Evolutionary conservation across 139 green algal genomes (phyloP), one percentile per base, ranked within the genome.

Genomic region (Pleodorina starrii): DNA sequence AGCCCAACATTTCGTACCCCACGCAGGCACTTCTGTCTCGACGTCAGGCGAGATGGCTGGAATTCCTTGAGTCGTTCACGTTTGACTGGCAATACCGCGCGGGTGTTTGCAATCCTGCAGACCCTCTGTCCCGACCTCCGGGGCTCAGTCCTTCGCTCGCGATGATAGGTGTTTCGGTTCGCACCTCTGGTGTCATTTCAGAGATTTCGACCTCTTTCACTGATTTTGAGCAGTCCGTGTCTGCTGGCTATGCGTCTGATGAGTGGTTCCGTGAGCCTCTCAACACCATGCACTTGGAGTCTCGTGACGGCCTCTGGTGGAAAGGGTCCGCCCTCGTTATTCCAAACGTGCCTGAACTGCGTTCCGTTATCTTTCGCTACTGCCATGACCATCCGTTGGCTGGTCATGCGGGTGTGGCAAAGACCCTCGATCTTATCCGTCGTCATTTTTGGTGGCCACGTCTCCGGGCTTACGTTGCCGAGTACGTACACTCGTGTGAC

Each of bases 1-100:
- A n/a, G n/a, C n/a, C n/a, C n/a, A n/a, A n/a, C n/a, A n/a, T n/a
- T n/a, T n/a, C n/a, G n/a, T n/a, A n/a, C n/a, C n/a, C n/a, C n/a
- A n/a, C n/a, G n/a, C n/a, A n/a, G n/a, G n/a, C n/a, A n/a, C n/a
- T n/a, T 40, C 38, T 76, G 19, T 46, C 35, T 76, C 69, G 69
- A 23, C 69, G 35, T 19, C 69, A 76, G 35, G 69, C 69, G 69
- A 76, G 69, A 38, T 76, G 69, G 35, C 38, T 21, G 2, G 69
- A 76, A 27, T 46, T 48, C 1, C 35, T 44, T 11, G 32, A 46
- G 36, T 38, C 36, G 69, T 76, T 76, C 69, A 27, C 32, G 69
- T 76, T 76, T 76, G 69, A 76, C 35, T 48, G 36, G 69, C 35
- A 46, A 29, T 76, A 76, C 35, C 69, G 69, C 17, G 17, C 50